Conservation (phyloP, 257 asterid species). For the Eustoma russellianum region DNA sequence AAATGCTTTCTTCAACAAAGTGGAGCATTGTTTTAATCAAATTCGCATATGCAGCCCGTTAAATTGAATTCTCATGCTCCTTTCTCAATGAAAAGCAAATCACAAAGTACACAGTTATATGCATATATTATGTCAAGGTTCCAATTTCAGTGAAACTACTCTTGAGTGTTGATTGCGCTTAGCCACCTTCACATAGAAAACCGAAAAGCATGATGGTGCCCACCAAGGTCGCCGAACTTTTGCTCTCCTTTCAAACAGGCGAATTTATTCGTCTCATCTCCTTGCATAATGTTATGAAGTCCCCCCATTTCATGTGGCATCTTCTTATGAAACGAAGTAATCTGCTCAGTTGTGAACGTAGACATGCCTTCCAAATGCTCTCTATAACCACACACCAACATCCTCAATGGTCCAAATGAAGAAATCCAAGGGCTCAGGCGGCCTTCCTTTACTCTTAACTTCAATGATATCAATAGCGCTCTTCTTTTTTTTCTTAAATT, state of each 20-base stretch:
- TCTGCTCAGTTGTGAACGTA: constrained; percentile 94
- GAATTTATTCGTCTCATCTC: constrained; percentile 96
- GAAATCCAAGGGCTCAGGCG: constrained; percentile 34
- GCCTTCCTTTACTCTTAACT: constrained; percentile 15
- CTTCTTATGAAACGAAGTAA: constrained; percentile 94
- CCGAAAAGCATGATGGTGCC: constrained; percentile 80
- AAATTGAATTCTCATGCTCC: constrained; percentile 39
- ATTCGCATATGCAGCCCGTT: no score
- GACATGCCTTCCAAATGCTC: constrained; percentile 98
- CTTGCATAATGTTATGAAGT: constrained; percentile 96
- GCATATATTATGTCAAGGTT: constrained; percentile 39
- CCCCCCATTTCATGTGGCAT: constrained; percentile 99
- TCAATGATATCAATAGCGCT: constrained; percentile 4
- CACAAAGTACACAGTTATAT: constrained; percentile 3
- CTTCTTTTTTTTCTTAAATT: background rate
- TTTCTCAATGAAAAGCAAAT: no score
- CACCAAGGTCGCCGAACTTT: constrained; percentile 93
- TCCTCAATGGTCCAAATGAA: constrained; percentile 35
- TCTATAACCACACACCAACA: constrained; percentile 59
- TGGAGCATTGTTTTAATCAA: no score
- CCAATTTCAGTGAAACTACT: constrained; percentile 93
- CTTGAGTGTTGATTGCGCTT: constrained; percentile 90
- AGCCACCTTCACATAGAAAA: constrained; percentile 54
- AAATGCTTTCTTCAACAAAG: no score
- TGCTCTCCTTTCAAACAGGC: constrained; percentile 99